Base-by-base conservation (phyloP, 176 grass and related monocot genomes). In the Aegilops tauschii region DNA sequence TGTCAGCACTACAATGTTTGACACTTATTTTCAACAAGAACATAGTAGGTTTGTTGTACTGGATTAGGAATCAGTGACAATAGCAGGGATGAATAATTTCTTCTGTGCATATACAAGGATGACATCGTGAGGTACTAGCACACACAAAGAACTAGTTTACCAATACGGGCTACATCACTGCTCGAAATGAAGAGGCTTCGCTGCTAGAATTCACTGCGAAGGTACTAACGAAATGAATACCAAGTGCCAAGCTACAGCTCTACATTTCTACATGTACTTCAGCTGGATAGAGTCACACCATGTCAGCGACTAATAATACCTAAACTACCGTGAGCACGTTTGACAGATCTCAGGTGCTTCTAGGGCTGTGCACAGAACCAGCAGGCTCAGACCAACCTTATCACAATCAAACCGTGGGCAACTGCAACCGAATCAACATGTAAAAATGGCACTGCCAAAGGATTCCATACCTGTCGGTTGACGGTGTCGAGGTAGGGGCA, bases 401-500 rank as follows among this genome's bases (percentile, higher is more conserved):
- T 0, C 39, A 1, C 39, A 1, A 49, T 49, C 1, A 1, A 49
- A 49, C 45, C 45, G 4, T 3, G 0, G 49, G 49, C 14, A 52
- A 54, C 6, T 54, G 30, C 25, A 73, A 28, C 25, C 13, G 23
- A 13, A 44, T 73, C 36, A 8, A 44, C 49, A 66, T 27, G 17
- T 21, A 2, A 4, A 58, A 78, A 76, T 2, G 5, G 9, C 50
- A 69, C 0, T 14, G 6, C 18, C 6, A 5, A 17, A 58, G 0
- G 6, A 54, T 17, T 17, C 0, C 37, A 72, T 23, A 99, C 97
- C 97, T 99, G 94, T 54, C 97, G 91, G 49, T 99, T 99, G 29
- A 99, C 94, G 18, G 94, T 99, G 63, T 99, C 97, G n/a, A 99
- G 97, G 83, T 99, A 99, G 21, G 97, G 97, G 61, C 94, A 99